Base-by-base conservation (phyloP, 768 basidiomycete species). In the Suillus cothurnatus region DNA sequence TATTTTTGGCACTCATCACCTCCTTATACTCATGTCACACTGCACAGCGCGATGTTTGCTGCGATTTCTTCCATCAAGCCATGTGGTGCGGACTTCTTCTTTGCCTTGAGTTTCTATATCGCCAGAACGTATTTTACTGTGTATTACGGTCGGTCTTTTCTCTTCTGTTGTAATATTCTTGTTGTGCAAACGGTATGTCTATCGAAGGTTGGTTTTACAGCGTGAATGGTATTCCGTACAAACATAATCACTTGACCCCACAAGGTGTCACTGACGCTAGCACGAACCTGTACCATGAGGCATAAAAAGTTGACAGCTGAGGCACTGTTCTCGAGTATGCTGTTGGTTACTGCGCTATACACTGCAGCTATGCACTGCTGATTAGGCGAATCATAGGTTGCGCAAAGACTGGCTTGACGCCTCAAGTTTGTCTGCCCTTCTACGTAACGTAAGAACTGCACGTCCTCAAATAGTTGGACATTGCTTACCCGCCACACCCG, bases 91-190 rank as follows among this genome's bases (percentile, higher is more conserved):
- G 61, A 69, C 66, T 59, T 72, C 65, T 61, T 58, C 49, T 68
- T 68, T 66, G 32, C 49, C 31, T 63, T 66, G 61, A 50, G 39
- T 56, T 66, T 57, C 61, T 57, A 66, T 50, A 64, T 71, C 68
- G 63, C 67, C 69, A 59, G 64, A 65, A 66, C 68, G 63, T 76
- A 73, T 64, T 60, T 58, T 64, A 64, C 61, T 67, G 59, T 76
- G 69, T 76, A 68, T 70, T 70, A 76, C 75, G 75, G 76, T 78
- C 65, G 75, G 76, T 78, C 65, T 58, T 31, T 72, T 69, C 61
- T 68, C 58, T 62, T 45, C 62, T 58, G 49, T 55, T 61, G 63
- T 64, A 38, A 64, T 62, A 63, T 41, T 62, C 60, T 64, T 61
- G 56, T 61, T 64, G 17, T n/a, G 43, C 41, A 64, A 41, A 62